phyloP scores from a whole-genome alignment of 1,284 basidiomycete genomes.

The Heterobasidion occidentale region DNA sequence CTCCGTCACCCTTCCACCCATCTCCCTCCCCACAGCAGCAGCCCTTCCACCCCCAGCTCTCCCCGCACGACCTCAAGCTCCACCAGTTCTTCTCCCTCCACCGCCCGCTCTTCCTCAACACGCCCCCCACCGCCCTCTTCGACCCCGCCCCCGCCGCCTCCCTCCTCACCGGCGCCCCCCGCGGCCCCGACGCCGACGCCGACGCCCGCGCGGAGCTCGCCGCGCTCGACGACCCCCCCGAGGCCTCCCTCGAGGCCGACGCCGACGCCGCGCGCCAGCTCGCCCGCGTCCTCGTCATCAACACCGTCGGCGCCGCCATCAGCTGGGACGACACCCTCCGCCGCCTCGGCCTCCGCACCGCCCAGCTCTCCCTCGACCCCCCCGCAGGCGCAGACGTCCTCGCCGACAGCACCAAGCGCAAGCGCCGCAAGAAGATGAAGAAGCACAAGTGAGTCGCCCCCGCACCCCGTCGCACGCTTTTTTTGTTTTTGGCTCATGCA shows the following conservation, averaged over 20 bases:
- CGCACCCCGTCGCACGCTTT: neutral
- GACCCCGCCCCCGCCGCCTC: conserved; percentile 15
- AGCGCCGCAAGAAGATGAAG: conserved; percentile 84
- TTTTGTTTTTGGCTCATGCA: neutral
- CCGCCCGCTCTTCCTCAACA: conserved; percentile 58
- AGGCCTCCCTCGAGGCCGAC: conserved; percentile 58
- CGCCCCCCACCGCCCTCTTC: conserved; percentile 49
- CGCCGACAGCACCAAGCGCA: conserved; percentile 75
- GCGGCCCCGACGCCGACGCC: neutral
- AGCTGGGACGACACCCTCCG: conserved; percentile 59
- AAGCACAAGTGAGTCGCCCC: conserved; percentile 70
- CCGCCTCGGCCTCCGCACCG: conserved; percentile 48
- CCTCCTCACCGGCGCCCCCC: neutral
- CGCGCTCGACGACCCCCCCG: conserved; percentile 39
- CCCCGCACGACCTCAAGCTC: conserved; percentile 59
- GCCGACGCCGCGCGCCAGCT: conserved; percentile 71
- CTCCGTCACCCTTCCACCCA: conserved; percentile 8
- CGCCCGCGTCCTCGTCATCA: conserved; percentile 58
- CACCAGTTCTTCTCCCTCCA: conserved; percentile 77
- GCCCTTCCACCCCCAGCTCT: conserved; percentile 46
- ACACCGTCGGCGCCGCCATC: conserved; percentile 46
- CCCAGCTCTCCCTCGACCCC: conserved; percentile 25
- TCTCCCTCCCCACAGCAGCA: conserved; percentile 10
- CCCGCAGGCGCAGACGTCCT: neutral
- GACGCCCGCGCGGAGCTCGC: conserved; percentile 13